These are phyloP conservation scores for Pseudocercospora macadamiae DNA, from an alignment of 2,329 filamentous ascomycete genomes.

Conservation along the genomic window DNA sequence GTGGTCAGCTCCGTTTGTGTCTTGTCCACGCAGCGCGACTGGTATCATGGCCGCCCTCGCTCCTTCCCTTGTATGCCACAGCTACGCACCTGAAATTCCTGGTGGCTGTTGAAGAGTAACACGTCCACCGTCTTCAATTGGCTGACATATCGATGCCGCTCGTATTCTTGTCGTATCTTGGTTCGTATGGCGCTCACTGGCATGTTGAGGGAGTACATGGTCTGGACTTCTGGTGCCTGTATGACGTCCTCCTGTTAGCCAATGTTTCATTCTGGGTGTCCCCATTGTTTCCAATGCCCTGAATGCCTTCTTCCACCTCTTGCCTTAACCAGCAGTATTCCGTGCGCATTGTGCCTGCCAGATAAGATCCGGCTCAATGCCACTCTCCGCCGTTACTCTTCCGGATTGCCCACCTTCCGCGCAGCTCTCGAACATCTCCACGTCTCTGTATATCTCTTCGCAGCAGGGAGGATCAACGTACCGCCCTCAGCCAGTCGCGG, in stretches of 20 bases:
- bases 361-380: too few relatives aligned
- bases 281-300: too few relatives aligned
- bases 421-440: background rate
- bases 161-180: conserved; percentile 94
- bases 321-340: too few relatives aligned
- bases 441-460: background rate
- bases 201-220: conserved; percentile 92
- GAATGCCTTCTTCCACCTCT: background rate
- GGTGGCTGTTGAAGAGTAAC: conserved; percentile 84
- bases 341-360: too few relatives aligned
- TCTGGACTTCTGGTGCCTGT: conserved; percentile 94
- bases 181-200: conserved; percentile 86
- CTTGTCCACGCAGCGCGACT: too few relatives aligned
- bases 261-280: background rate
- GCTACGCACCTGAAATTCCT: conserved; percentile 88
- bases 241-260: background rate
- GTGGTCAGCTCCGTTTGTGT: too few relatives aligned
- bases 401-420: too few relatives aligned
- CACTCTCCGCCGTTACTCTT: too few relatives aligned
- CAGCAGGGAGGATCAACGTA: conserved; percentile 54
- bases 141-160: conserved; percentile 90
- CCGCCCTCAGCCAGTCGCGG: conserved; percentile 92
- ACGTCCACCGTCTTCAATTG: conserved; percentile 88
- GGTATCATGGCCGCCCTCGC: too few relatives aligned
- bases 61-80: too few relatives aligned